phyloP scores from a whole-genome alignment of 805 yeast genomes.

The Wickerhamiella dianesei region DNA sequence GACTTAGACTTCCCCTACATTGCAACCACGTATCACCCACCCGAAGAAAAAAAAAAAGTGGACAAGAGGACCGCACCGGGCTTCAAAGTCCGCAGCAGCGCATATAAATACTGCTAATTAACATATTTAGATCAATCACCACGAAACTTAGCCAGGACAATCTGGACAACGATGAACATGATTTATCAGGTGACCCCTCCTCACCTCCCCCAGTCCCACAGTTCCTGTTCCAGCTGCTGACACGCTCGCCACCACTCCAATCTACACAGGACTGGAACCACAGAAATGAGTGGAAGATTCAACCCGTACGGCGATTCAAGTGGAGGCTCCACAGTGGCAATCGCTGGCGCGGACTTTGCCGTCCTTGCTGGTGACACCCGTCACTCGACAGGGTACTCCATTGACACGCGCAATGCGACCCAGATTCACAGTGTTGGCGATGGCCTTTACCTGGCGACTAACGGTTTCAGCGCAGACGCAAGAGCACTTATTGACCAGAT shows the following conservation, averaged over 20 bases:
- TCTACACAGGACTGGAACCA: neutral
- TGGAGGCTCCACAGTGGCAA: conserved; percentile 95
- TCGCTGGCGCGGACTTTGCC: conserved; percentile 95
- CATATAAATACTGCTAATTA: neutral
- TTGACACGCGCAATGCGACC: conserved; percentile 85
- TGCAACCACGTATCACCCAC: neutral
- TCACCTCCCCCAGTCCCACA: no score
- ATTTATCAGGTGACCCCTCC: no score
- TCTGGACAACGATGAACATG: no score
- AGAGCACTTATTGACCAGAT: conserved; percentile 69
- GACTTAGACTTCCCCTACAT: neutral
- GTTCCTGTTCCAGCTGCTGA: no score
- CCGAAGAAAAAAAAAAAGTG: neutral
- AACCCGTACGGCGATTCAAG: conserved; percentile 32
- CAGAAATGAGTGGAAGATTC: conserved; percentile 14
- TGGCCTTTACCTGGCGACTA: conserved; percentile 73
- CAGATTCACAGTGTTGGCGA: conserved; percentile 85
- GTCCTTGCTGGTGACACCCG: conserved; percentile 98
- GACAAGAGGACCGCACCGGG: neutral
- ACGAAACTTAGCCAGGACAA: no score
- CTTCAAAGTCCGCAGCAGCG: no score
- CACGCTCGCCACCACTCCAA: neutral
- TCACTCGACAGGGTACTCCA: conserved; percentile 84
- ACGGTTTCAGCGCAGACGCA: conserved; percentile 95
- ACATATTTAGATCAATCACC: no score